A percentile compares a stretch with the other conserved stretches of the same genome.
phyloP scores from a whole-genome alignment of 768 basidiomycete genomes.

The Tylopilus cervinicoccineus region DNA sequence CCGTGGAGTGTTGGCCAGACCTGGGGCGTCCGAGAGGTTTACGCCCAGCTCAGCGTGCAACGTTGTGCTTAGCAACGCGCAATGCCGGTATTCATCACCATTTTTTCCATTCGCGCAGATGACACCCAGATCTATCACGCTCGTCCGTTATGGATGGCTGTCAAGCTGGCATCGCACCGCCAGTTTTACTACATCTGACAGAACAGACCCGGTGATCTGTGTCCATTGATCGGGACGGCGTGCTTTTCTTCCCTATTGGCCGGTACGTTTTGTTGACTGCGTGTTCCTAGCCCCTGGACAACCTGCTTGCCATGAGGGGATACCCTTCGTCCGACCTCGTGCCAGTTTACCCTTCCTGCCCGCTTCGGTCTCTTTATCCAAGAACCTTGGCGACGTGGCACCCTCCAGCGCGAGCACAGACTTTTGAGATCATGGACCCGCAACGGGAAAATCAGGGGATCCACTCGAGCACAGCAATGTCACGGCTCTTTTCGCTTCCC shows the following conservation, averaged over 20 bases:
- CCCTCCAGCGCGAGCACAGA: constrained; percentile 12
- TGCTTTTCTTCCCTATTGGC: constrained; percentile 8
- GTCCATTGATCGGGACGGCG: constrained; percentile 10
- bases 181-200: constrained; percentile 4
- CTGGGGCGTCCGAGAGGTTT: constrained; percentile 13
- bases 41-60: constrained; percentile 12
- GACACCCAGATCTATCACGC: constrained; percentile 5
- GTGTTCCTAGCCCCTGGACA: constrained; percentile 20
- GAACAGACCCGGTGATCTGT: constrained; percentile 13
- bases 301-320: constrained; percentile 25
- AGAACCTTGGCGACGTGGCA: constrained; percentile 28
- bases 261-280: constrained; percentile 10
- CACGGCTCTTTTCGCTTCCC: constrained; percentile 4
- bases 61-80: constrained; percentile 5
- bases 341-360: constrained; percentile 24
- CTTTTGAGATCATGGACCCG: constrained; percentile 17
- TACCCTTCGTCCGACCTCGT: constrained; percentile 27
- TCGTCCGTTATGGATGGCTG: not conserved
- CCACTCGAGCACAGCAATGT: constrained; percentile 20
- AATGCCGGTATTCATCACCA: not conserved
- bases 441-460: constrained; percentile 29
- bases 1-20: constrained; percentile 7
- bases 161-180: constrained; percentile 2
- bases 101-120: not conserved
- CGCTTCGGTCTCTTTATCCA: constrained; percentile 27